phyloP scores from a whole-genome alignment of 176 grass and related monocot species.

The Oryza nivara region DNA sequence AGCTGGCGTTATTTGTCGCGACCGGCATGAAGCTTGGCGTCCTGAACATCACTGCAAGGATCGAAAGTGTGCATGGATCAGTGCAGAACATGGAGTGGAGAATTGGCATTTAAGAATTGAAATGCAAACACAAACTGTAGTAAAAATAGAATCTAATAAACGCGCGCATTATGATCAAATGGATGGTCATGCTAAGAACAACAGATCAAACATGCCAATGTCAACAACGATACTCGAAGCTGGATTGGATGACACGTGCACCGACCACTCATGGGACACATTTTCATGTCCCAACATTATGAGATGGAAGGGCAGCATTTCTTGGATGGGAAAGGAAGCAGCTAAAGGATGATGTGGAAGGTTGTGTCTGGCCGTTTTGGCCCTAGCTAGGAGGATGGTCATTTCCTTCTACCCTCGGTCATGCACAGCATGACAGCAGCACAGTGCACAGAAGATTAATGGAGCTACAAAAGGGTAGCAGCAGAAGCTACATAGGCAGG shows the following conservation, averaged over 20 bases:
- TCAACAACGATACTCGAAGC: background rate
- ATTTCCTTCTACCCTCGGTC: conserved; percentile 35
- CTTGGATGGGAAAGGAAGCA: background rate
- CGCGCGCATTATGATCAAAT: background rate
- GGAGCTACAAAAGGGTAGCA: conserved; percentile 50
- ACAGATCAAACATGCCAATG: background rate
- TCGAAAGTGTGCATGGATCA: background rate
- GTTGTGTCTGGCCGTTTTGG: conserved; percentile 45
- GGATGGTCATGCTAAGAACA: background rate
- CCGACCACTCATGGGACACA: background rate
- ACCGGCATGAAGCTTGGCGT: conserved; percentile 32
- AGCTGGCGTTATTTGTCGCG: conserved; percentile 22
- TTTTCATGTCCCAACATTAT: background rate
- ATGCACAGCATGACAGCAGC: conserved; percentile 28
- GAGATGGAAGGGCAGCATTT: background rate
- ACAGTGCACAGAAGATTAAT: conserved; percentile 41
- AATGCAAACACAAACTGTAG: background rate
- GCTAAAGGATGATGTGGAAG: conserved; percentile 31
- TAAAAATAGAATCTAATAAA: background rate
- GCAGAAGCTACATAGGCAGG: conserved; percentile 37
- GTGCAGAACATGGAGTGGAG: background rate
- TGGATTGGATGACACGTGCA: background rate
- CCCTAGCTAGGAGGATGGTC: background rate
- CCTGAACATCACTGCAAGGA: conserved; percentile 45
- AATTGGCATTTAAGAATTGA: background rate